phyloP scores from a whole-genome alignment of 352 stramenopile genomes.

The Phytopythium litorale region DNA sequence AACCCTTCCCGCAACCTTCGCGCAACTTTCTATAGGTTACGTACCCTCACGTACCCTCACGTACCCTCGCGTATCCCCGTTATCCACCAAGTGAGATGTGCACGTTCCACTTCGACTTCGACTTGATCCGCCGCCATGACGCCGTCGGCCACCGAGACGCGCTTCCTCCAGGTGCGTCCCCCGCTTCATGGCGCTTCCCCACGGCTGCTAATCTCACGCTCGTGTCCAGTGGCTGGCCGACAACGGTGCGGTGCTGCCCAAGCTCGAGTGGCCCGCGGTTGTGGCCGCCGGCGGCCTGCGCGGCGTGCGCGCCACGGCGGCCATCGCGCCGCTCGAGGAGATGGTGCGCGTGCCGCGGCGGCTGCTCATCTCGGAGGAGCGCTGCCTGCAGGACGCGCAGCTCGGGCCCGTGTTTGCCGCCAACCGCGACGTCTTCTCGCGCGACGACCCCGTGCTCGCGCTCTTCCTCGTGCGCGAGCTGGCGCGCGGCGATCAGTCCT shows the following conservation, averaged over 20 bases:
- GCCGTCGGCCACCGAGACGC: slow-evolving; percentile 21
- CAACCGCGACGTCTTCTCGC: slow-evolving; percentile 64
- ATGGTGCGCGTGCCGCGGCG: slow-evolving; percentile 62
- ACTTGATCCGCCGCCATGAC: slow-evolving; percentile 5
- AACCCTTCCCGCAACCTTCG: slow-evolving; percentile 6
- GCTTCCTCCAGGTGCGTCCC: slow-evolving; percentile 38
- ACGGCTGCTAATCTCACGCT: neutral
- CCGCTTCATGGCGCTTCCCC: neutral
- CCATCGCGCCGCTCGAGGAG: slow-evolving; percentile 53
- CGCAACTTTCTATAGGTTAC: neutral
- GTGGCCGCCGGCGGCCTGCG: slow-evolving; percentile 46
- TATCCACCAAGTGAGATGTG: neutral
- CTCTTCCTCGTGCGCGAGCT: slow-evolving; percentile 85
- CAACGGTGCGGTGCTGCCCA: slow-evolving; percentile 70
- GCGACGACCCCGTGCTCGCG: slow-evolving; percentile 78
- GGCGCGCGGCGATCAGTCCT: slow-evolving; percentile 50
- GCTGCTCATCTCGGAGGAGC: slow-evolving; percentile 74
- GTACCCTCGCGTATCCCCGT: no score
- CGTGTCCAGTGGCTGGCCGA: slow-evolving; percentile 49
- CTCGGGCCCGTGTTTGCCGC: slow-evolving; percentile 40
- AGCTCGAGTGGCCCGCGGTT: slow-evolving; percentile 67
- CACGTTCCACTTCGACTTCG: neutral
- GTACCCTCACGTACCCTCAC: no score
- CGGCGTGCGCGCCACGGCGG: slow-evolving; percentile 41
- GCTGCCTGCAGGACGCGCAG: slow-evolving; percentile 48